Base-by-base conservation (phyloP, 2,329 filamentous ascomycete species). In the Aspergillus sp. region DNA sequence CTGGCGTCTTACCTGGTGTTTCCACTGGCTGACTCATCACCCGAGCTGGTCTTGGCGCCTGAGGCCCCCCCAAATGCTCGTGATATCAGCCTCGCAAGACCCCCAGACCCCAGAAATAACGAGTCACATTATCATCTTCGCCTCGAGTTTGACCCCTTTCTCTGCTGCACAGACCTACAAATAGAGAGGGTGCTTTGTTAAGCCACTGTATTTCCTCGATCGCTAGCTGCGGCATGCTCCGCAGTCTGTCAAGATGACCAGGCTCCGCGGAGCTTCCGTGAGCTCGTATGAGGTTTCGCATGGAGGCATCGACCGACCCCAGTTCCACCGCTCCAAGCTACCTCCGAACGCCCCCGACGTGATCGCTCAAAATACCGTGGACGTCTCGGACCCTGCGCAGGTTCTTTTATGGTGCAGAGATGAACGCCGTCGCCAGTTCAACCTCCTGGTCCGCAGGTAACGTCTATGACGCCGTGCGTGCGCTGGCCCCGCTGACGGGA, bases 381-480 rank as follows among this genome's bases (percentile, higher is more conserved):
- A 74, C 39, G 70, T 79, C 1, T 72, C 72, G 5, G 73, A 80
- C 49, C 67, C 77, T 17, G 64, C 71, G 5, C 67, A 71, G 39
- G 76, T 79, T 1, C 62, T 79, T 5, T 64, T 73, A 6, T 77
- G 75, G 70, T 72, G 75, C 65, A 71, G 72, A 43, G 76, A 77
- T 62, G 75, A 78, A 54, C 74, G 77, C 41, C 73, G 76, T 57
- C 69, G 77, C 28, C 72, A 74, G 19, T 80, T 78, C 63, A 89
- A 91, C 71, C 76, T 85, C 3, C 76, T 91, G 15, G 86, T 92
- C 13, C 87, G 90, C 69, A 87, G 84, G 88, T 90, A 72, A 65
- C 32, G 83, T 74, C 53, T 59, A 39, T 19, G 32, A 32, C 30
- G 19, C 47, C 28, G 21, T 23, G 6, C 13, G 10, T 23, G 45